Conservation (phyloP, 768 basidiomycete genomes). For the Suillus occidentalis region DNA sequence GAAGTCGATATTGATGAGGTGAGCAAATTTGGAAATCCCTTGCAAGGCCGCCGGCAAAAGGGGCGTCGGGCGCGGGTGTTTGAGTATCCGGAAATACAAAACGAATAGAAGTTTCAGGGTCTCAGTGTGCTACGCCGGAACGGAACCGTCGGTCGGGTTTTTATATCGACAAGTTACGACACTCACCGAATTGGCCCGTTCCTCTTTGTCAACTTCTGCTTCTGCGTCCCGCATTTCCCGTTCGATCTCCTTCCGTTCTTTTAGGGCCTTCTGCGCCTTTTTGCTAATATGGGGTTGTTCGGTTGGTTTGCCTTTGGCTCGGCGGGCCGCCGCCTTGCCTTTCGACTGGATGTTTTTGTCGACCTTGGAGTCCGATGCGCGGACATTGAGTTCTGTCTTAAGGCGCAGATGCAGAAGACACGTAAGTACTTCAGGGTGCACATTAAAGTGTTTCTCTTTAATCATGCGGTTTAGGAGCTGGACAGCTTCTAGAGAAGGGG, state of each 20-base stretch:
- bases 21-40: constrained; percentile 91
- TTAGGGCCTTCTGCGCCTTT: constrained; percentile 81
- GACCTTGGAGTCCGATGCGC: constrained; percentile 69
- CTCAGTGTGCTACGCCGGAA: constrained; percentile 81
- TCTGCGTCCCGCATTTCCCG: constrained; percentile 93
- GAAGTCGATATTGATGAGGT: constrained; percentile 97
- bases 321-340: constrained; percentile 42
- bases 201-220: constrained; percentile 91
- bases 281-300: constrained; percentile 84
- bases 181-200: constrained; percentile 77
- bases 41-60: constrained; percentile 85
- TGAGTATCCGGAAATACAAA: constrained; percentile 94
- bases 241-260: constrained; percentile 87
- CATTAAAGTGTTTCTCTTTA: constrained; percentile 87
- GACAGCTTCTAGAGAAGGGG: constrained; percentile 83
- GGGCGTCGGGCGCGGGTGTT: constrained; percentile 74
- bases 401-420: constrained; percentile 85
- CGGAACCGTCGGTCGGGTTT: constrained; percentile 18
- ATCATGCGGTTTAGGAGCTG: constrained; percentile 93
- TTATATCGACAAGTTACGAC: constrained; percentile 9
- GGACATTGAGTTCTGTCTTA: constrained; percentile 79
- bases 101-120: constrained; percentile 97
- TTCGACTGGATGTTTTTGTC: constrained; percentile 54
- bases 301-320: constrained; percentile 57
- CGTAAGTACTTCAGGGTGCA: constrained; percentile 85